Evolutionary conservation across 2,329 filamentous ascomycete species (phyloP).

Genomic region (Alternaria sp.): DNA sequence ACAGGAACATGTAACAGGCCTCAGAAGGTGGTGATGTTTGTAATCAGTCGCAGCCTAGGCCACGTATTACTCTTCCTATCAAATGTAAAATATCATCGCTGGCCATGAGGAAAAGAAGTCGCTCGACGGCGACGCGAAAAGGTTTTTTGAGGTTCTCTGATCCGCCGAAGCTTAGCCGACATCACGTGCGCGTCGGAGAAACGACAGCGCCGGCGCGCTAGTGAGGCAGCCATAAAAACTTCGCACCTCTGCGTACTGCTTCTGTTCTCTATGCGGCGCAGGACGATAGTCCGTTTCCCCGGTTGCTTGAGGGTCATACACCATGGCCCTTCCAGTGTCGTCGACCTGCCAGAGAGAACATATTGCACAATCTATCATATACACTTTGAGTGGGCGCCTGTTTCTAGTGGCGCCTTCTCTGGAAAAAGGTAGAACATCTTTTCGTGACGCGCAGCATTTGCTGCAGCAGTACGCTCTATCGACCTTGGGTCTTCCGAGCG

Average conservation of each 20-base stretch:
- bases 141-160: conserved; percentile 3
- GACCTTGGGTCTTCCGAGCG: neutral
- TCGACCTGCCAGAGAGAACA: conserved; percentile 75
- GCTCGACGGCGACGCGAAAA: neutral
- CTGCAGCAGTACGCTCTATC: neutral
- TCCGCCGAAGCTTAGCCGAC: conserved; percentile 12
- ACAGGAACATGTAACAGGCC: conserved; percentile 22
- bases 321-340: conserved; percentile 73
- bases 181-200: conserved; percentile 13
- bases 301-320: conserved; percentile 73
- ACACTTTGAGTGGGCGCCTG: conserved; percentile 51
- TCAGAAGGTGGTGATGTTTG: conserved; percentile 30
- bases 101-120: conserved; percentile 38
- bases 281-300: conserved; percentile 73
- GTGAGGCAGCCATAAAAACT: conserved; percentile 31
- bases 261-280: conserved; percentile 81
- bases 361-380: conserved; percentile 73
- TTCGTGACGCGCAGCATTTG: conserved; percentile 2
- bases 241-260: conserved; percentile 43
- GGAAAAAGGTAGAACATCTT: conserved; percentile 65
- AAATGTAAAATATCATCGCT: conserved; percentile 44
- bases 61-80: conserved; percentile 24
- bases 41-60: conserved; percentile 27
- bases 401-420: conserved; percentile 48
- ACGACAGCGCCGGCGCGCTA: conserved; percentile 12